Evolutionary conservation across 305 asterid species (phyloP), one percentile per base, ranked within the genome.

Genomic region (Solanum hybrid): DNA sequence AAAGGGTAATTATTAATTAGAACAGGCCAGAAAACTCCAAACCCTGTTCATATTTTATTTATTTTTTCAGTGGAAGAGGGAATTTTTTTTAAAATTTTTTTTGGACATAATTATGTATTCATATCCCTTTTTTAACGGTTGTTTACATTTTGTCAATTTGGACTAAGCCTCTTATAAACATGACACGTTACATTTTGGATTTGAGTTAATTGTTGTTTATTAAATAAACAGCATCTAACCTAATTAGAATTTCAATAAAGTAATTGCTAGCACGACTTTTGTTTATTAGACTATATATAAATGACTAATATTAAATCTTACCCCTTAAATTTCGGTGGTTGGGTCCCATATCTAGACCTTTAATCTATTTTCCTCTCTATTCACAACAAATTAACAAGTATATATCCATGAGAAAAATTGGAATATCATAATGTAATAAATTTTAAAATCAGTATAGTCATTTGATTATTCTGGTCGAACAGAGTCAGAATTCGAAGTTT

Each of bases 251-350:
- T 84, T 45, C 88, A 84, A 84, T 51, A 84, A 84, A 84, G 39
- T 29, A 84, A 84, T 84, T 84, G 88, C 17, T 84, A 51, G 75
- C 88, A 84, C 39, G 88, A 84, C 88, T 84, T 84, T 45, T 29
- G 75, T 51, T 10, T 10, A 84, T 10, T 5, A 84, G 73, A 75
- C 6, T 79, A 34, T 27, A 27, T 79, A 79, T 22, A 45, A 80
- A 73, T 17, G 87, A 33, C 51, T 79, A 70, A 37, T 87, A 33
- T 81, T 61, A 73, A 84, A 70, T 89, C 39, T 87, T 38, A 89
- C 75, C 70, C 70, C 90, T 76, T 83, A 89, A 65, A 82, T 89
- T 91, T 79, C 89, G 90, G 92, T 90, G 91, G 32, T 79, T 90
- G 91, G 92, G 93, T 39, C 89, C 91, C 91, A 78, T 87, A 7